Conservation (phyloP, 2,329 filamentous ascomycete species). For the Nannizziopsis barbatae region DNA sequence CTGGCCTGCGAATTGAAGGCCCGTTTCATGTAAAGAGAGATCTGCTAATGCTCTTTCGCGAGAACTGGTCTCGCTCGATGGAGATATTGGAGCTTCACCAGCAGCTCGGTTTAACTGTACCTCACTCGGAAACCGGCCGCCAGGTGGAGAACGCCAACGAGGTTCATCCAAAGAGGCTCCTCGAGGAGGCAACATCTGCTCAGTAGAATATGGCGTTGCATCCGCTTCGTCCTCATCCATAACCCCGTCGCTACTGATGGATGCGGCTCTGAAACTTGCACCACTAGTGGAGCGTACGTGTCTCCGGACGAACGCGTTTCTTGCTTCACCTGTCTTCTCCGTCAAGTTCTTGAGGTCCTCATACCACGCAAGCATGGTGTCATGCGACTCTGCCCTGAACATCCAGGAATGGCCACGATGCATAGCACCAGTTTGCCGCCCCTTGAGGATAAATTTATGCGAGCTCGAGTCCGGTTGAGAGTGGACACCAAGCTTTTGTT, state of each 20-base stretch:
- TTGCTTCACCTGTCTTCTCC: constrained; percentile 77
- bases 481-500: constrained; percentile 90
- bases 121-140: constrained; percentile 94
- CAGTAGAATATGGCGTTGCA: constrained; percentile 53
- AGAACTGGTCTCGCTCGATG: constrained; percentile 47
- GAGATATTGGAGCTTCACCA: constrained; percentile 60
- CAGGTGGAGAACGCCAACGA: constrained; percentile 60
- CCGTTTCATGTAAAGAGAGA: neutral
- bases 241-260: constrained; percentile 62
- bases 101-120: constrained; percentile 76
- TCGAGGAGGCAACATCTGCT: constrained; percentile 32
- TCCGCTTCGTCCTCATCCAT: constrained; percentile 65
- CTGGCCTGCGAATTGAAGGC: neutral
- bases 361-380: constrained; percentile 96
- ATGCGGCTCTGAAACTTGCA: constrained; percentile 45
- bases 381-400: constrained; percentile 59
- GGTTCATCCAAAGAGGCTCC: constrained; percentile 28
- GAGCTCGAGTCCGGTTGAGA: constrained; percentile 72
- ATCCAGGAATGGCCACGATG: constrained; percentile 67
- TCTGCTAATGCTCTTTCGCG: neutral
- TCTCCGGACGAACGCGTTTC: constrained; percentile 72
- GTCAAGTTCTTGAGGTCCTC: constrained; percentile 84
- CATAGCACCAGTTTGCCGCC: constrained; percentile 82
- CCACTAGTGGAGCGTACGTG: constrained; percentile 70
- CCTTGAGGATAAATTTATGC: constrained; percentile 97